Conservation (phyloP, 139 green algal species). For the Spirogloea muscicola region DNA sequence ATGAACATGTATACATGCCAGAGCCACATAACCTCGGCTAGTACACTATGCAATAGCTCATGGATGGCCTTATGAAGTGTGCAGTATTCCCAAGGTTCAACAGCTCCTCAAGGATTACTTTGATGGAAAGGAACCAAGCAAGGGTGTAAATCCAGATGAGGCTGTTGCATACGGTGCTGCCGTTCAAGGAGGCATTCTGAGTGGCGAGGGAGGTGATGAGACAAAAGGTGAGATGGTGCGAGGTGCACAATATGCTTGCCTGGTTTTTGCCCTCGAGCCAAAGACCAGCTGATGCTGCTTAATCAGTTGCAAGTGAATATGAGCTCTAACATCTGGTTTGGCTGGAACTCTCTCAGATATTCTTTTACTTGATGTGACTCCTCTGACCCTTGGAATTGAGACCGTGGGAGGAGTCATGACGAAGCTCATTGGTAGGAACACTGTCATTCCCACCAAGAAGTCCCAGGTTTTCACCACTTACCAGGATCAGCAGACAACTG, state of each 20-base stretch:
- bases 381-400: slow-evolving; percentile 60
- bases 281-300: not conserved
- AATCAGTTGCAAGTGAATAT: too few species aligned
- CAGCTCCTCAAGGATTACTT: slow-evolving; percentile 87
- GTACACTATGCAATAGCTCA: too few species aligned
- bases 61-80: not conserved
- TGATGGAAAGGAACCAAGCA: slow-evolving; percentile 64
- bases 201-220: slow-evolving; percentile 66
- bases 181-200: slow-evolving; percentile 77
- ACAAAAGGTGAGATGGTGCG: slow-evolving; percentile 45
- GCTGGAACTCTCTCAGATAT: slow-evolving; percentile 66
- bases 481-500: slow-evolving; percentile 86
- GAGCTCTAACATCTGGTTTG: too few species aligned
- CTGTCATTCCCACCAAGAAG: slow-evolving; percentile 94
- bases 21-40: too few species aligned
- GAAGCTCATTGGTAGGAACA: slow-evolving; percentile 63
- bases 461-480: slow-evolving; percentile 97
- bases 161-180: slow-evolving; percentile 60
- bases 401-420: slow-evolving; percentile 64
- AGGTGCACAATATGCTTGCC: not conserved
- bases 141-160: slow-evolving; percentile 67
- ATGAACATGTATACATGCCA: too few species aligned
- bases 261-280: too few species aligned
- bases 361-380: slow-evolving; percentile 64
- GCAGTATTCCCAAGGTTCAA: slow-evolving; percentile 67